Evolutionary conservation across 1,139 yeast species (phyloP).

Genomic region (Yamadazyma oceani): DNA sequence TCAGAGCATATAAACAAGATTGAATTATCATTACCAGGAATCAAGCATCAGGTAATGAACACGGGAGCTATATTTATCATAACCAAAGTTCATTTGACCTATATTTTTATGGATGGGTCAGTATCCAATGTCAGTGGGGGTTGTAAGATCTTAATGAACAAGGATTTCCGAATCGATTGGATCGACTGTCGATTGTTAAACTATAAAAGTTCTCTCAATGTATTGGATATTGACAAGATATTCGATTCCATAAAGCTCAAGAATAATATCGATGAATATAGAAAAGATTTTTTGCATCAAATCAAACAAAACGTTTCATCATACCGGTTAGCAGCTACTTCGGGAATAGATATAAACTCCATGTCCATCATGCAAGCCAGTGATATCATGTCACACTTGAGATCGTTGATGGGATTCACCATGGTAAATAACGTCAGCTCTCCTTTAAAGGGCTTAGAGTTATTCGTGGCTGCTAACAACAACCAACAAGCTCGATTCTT

Average conservation of each 20-base stretch:
- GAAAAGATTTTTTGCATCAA: constrained; percentile 24
- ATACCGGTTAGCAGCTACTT: constrained; percentile 28
- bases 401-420: constrained; percentile 62
- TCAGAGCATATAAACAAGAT: constrained; percentile 51
- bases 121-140: constrained; percentile 61
- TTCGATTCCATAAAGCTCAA: constrained; percentile 10
- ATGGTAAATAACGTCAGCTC: constrained; percentile 43
- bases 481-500: constrained; percentile 19
- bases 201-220: constrained; percentile 29
- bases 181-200: constrained; percentile 54
- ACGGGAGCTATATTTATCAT: constrained; percentile 66
- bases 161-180: constrained; percentile 68
- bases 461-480: constrained; percentile 38
- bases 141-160: constrained; percentile 58
- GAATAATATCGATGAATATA: constrained; percentile 21
- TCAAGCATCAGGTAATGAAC: constrained; percentile 65
- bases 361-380: constrained; percentile 72
- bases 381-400: constrained; percentile 71
- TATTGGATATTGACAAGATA: constrained; percentile 24
- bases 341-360: constrained; percentile 50
- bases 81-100: constrained; percentile 54
- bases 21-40: constrained; percentile 59
- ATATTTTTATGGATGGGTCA: constrained; percentile 68
- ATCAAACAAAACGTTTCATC: constrained; percentile 28
- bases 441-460: constrained; percentile 60